These are phyloP conservation scores for Ustilago sp. DNA, from an alignment of 1,284 basidiomycete species.

Conservation along the genomic window DNA sequence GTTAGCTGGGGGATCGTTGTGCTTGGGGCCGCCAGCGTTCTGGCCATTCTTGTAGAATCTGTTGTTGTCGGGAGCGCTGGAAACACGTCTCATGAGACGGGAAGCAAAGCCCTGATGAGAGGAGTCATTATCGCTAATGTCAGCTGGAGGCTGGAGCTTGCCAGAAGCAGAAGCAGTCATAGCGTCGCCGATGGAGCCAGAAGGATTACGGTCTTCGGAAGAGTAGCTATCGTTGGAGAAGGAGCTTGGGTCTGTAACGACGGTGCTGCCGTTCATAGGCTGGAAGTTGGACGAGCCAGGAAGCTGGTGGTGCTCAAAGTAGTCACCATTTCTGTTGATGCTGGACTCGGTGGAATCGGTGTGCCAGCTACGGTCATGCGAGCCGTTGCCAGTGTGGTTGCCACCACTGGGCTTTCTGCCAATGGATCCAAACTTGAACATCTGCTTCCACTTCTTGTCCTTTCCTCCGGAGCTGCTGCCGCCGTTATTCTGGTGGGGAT, in stretches of 20 bases:
- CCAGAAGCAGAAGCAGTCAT: constrained; percentile 46
- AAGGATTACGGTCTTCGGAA: constrained; percentile 47
- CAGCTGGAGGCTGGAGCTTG: constrained; percentile 50
- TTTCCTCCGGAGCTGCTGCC: constrained; percentile 30
- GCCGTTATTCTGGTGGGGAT: constrained; percentile 19
- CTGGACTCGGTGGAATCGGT: constrained; percentile 33
- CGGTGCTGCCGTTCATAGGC: constrained; percentile 56
- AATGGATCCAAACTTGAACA: constrained; percentile 65
- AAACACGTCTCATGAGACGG: constrained; percentile 80
- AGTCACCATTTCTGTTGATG: constrained; percentile 28
- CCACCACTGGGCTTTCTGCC: constrained; percentile 53
- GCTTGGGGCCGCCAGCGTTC: constrained; percentile 18
- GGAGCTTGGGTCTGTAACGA: constrained; percentile 60
- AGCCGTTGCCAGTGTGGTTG: constrained; percentile 9
- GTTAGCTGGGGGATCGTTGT: constrained; percentile 13
- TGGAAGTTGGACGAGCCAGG: constrained; percentile 49
- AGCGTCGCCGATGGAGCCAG: constrained; percentile 39
- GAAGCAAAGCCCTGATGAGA: constrained; percentile 39
- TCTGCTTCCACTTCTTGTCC: constrained; percentile 67
- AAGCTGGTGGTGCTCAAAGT: constrained; percentile 30
- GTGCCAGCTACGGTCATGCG: constrained; percentile 37
- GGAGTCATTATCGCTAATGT: constrained; percentile 37
- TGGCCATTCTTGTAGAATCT: constrained; percentile 77
- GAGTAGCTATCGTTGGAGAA: constrained; percentile 63
- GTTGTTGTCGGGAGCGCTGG: constrained; percentile 95